These are phyloP conservation scores for Phialocephala subalpina DNA, from an alignment of 2,329 filamentous ascomycete genomes.

Conservation along the genomic window DNA sequence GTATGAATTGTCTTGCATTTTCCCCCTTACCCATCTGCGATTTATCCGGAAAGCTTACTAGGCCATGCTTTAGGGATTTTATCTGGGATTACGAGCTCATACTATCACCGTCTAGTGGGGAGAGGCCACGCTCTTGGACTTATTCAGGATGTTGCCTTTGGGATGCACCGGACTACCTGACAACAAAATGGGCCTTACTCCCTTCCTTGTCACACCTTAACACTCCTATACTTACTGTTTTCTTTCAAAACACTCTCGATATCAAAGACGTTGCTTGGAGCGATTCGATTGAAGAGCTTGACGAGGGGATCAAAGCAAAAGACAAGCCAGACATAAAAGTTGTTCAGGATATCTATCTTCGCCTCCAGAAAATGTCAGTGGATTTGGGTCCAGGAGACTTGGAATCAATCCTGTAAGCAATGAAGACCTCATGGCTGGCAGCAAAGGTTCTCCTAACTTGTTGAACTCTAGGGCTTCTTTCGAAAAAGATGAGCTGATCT, in stretches of 20 bases:
- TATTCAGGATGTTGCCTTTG: slow-evolving; percentile 16
- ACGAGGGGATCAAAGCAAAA: slow-evolving; percentile 4
- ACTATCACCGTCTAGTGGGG: slow-evolving; percentile 11
- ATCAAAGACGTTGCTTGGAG: slow-evolving; percentile 18
- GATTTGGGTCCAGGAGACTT: not conserved
- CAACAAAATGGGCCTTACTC: slow-evolving; percentile 1
- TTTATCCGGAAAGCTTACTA: not conserved
- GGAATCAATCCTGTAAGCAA: slow-evolving; percentile 9
- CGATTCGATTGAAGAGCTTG: slow-evolving; percentile 20
- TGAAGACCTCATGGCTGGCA: slow-evolving; percentile 18
- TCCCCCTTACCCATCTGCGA: not conserved
- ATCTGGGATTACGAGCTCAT: slow-evolving; percentile 15
- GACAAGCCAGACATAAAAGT: slow-evolving; percentile 1
- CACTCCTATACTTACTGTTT: not conserved
- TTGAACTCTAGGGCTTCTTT: slow-evolving; percentile 11
- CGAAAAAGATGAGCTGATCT: slow-evolving; percentile 23
- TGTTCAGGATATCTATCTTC: slow-evolving; percentile 2
- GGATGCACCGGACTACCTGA: slow-evolving; percentile 24
- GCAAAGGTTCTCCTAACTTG: slow-evolving; percentile 9
- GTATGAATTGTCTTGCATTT: slow-evolving; percentile 3
- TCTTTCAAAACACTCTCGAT: slow-evolving; percentile 21
- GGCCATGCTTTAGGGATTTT: not conserved
- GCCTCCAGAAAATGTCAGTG: slow-evolving; percentile 20
- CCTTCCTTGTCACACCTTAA: not conserved
- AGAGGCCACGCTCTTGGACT: slow-evolving; percentile 18